phyloP scores from a whole-genome alignment of 1,284 basidiomycete species.

The Golubevia sp. region DNA sequence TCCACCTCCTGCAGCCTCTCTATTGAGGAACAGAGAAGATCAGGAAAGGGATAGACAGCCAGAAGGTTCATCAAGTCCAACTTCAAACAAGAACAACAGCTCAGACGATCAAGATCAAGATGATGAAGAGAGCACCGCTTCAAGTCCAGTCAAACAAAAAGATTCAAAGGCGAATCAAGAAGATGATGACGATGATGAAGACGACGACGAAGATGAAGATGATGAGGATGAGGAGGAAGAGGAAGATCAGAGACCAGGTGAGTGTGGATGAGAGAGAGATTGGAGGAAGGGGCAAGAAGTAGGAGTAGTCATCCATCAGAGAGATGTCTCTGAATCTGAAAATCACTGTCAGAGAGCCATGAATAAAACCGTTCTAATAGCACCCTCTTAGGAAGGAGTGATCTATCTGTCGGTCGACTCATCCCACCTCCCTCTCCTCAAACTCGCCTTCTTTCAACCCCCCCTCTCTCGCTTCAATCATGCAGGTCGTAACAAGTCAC shows the following conservation, averaged over 20 bases:
- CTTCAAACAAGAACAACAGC: background rate
- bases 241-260: constrained; percentile 13
- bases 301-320: constrained; percentile 44
- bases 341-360: constrained; percentile 21
- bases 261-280: constrained; percentile 35
- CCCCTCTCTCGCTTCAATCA: background rate
- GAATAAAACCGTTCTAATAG: no score
- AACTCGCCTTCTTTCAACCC: background rate
- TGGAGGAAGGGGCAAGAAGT: constrained; percentile 47
- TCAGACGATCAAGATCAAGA: background rate
- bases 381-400: background rate
- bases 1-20: background rate
- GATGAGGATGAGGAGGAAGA: constrained; percentile 27
- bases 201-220: constrained; percentile 22
- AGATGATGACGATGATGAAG: constrained; percentile 8
- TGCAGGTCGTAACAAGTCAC: constrained; percentile 31
- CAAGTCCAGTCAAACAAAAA: background rate
- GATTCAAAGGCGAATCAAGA: constrained; percentile 1
- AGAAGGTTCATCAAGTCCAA: background rate
- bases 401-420: background rate
- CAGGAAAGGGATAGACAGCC: background rate
- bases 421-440: background rate
- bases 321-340: constrained; percentile 31
- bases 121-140: background rate
- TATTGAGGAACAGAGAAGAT: background rate